Evolutionary conservation across 345 rosid species (phyloP), one percentile per base, ranked within the genome.

Genomic region (Camelina laxa): DNA sequence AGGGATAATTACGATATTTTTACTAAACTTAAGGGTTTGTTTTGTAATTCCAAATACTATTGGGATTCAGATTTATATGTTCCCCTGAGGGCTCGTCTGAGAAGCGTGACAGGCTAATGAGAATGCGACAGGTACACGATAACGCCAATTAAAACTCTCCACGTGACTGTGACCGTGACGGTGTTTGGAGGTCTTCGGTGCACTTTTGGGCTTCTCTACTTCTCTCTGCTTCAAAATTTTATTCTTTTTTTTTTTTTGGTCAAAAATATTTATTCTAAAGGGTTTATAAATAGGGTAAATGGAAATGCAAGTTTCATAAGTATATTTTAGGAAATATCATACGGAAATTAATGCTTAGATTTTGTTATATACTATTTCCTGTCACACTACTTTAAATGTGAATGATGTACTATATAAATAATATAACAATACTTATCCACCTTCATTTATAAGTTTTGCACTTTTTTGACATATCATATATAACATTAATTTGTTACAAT

Each of bases 1-100:
- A 59, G 87, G 88, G 87, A 41, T 58, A 72, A 16, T 69, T 53
- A 19, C 72, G 89, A 58, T 49, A 82, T 78, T 74, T 53, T 64
- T 0, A 17, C 36, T 6, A 15, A 64, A 7, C 20, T 54, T 0
- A 12, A 5, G 7, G 81, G 81, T 61, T 49, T 49, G 7, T 73
- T 3, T 9, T 12, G 85, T 74, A 69, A 80, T 27, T 63, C 14
- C 3, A 1, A 14, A 3, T 69, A 15, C 50, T 54, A 11, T 57
- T 49, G 2, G 56, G 79, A 47, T 16, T 42, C 50, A 65, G 67
- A 70, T 36, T 56, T 69, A 39, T 71, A 64, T 35, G 22, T 70
- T 57, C 47, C n/a, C 70, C 35, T 59, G 75, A 33, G 15, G 24
- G 58, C 24, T 64, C 17, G 2, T 56, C 57, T 65, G 42, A 31